Percentiles rank a stretch among this genome's conserved stretches.
These are phyloP conservation scores for Nepenthes gracilis DNA, from an alignment of 148 eudicot species.

Conservation along the genomic window DNA sequence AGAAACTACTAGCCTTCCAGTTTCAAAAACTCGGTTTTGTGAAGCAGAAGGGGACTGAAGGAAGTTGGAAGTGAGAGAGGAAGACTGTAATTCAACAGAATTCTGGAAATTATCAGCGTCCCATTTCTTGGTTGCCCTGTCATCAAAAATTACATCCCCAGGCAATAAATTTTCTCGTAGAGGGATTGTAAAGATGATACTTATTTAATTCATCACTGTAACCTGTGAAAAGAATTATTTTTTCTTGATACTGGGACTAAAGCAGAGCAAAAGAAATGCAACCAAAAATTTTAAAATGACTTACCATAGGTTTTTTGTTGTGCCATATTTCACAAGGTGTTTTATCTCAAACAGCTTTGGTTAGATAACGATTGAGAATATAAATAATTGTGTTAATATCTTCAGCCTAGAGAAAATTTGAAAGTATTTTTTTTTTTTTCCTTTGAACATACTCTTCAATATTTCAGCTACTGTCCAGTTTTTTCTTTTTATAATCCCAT, in stretches of 20 bases:
- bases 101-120: not conserved
- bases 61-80: too few relatives aligned
- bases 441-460: conserved; percentile 9
- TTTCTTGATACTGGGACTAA: not conserved
- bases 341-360: conserved; percentile 3
- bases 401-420: conserved; percentile 3
- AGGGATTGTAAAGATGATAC: not conserved
- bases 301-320: not conserved
- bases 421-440: conserved; percentile 1
- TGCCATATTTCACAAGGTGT: conserved; percentile 9
- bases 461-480: conserved; percentile 11
- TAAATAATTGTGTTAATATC: conserved; percentile 1
- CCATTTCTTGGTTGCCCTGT: not conserved
- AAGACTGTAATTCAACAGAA: too few relatives aligned
- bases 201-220: not conserved
- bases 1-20: too few relatives aligned
- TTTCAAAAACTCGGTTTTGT: not conserved
- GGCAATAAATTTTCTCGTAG: not conserved
- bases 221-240: not conserved
- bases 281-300: conserved; percentile 3
- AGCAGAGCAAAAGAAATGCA: conserved; percentile 7
- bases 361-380: conserved; percentile 4
- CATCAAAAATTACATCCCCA: conserved; percentile 4
- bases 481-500: conserved; percentile 5
- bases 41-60: too few relatives aligned